phyloP scores from a whole-genome alignment of 768 basidiomycete genomes.

The Phlegmacium glaucopus region DNA sequence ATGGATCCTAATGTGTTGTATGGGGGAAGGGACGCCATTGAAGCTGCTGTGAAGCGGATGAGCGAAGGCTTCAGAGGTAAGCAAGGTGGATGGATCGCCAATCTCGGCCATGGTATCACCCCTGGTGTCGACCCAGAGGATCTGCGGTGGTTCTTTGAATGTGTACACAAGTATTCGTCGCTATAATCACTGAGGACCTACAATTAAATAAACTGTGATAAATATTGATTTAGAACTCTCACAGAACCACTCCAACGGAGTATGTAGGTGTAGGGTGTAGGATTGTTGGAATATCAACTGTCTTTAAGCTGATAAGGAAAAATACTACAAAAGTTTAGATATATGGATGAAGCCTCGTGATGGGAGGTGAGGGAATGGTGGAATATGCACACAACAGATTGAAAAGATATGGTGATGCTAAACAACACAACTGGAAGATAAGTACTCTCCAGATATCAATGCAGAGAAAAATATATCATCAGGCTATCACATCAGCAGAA shows the following conservation, averaged over 20 bases:
- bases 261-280: no score
- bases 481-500: conserved; percentile 81
- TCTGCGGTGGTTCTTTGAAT: conserved; percentile 87
- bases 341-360: conserved; percentile 17
- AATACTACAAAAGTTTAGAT: conserved; percentile 15
- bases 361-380: conserved; percentile 35
- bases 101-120: conserved; percentile 96
- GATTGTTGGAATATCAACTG: no score
- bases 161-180: conserved; percentile 78
- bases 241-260: no score
- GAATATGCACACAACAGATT: conserved; percentile 18
- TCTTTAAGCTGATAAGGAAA: background rate
- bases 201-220: background rate
- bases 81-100: conserved; percentile 89
- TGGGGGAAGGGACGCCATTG: conserved; percentile 84
- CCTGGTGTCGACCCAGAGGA: conserved; percentile 95
- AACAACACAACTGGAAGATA: conserved; percentile 13
- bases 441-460: conserved; percentile 4
- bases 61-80: conserved; percentile 67
- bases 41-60: conserved; percentile 80
- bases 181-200: conserved; percentile 10
- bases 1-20: conserved; percentile 87
- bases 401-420: conserved; percentile 15
- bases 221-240: background rate
- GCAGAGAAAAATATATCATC: conserved; percentile 14